Evolutionary conservation across 305 asterid species (phyloP), one percentile per base, ranked within the genome.

Genomic region (Solanum hybrid): DNA sequence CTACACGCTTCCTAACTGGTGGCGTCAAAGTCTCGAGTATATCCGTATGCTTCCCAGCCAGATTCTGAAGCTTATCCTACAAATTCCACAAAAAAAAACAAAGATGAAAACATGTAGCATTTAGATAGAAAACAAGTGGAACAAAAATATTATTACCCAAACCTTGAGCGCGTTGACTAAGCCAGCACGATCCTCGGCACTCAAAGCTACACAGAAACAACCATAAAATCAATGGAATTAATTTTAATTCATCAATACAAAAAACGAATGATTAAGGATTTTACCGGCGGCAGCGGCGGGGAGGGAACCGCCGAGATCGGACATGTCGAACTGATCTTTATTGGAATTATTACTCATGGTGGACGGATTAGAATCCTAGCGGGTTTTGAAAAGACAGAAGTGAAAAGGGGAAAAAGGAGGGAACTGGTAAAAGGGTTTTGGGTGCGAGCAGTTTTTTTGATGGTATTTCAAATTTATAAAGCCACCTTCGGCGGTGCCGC

Each of bases 231-330:
- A 87, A 14, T 33, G 88, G 41, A n/a, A 89, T 75, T 89, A 37
- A 92, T 24, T 24, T 92, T 75, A 57, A 36, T 39, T 26, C 87
- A 39, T 82, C 87, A 10, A 83, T 2, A 10, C n/a, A 10, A 45
- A 29, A 10, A 29, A 11, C 29, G 6, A 84, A 29, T 29, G n/a
- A 45, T 88, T 87, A n/a, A 14, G 88, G 88, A 90, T 32, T 51
- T 33, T 92, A 95, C 98, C 99, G 65, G 98, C 97, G 68, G 97
- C 97, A 81, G 97, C 98, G 90, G 97, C 96, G 91, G 98, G 99
- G 91, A 96, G 98, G 89, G 95, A 88, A 90, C 96, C 89, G 33
- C 94, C 96, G 92, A 93, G 86, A 78, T 92, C 95, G 90, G 96
- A 93, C 93, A 93, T 89, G 89, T 93, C 95, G 86, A 93, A 90